phyloP scores from a whole-genome alignment of 257 asterid species.

The Jasminum sambac region DNA sequence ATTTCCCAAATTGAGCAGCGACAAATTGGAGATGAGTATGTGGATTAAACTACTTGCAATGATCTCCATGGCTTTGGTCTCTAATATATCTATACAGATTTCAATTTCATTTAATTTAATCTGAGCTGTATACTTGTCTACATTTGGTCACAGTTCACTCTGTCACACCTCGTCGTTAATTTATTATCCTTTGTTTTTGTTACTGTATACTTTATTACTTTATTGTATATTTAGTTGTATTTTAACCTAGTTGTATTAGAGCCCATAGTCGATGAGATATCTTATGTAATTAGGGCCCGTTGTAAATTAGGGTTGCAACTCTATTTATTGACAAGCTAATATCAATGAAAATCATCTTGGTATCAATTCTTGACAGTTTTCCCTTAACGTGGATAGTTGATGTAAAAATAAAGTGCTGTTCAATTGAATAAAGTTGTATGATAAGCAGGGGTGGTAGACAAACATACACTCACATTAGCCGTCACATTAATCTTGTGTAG shows the following conservation, averaged over 20 bases:
- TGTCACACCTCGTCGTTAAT: background rate
- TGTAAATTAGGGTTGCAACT: no score
- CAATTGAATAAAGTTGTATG: background rate
- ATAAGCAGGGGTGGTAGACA: conserved; percentile 9
- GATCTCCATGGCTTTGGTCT: background rate
- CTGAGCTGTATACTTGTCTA: background rate
- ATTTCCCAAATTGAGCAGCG: conserved; percentile 98
- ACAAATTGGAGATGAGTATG: conserved; percentile 94
- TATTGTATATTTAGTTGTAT: no score
- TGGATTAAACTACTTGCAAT: conserved; percentile 15
- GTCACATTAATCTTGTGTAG: conserved; percentile 10
- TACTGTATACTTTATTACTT: no score
- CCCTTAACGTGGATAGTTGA: background rate
- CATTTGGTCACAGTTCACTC: conserved; percentile 5
- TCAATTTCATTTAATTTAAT: background rate
- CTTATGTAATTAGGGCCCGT: no score
- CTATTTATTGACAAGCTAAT: no score
- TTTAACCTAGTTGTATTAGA: no score
- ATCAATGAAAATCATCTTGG: no score
- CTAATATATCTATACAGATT: background rate
- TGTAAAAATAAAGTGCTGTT: background rate
- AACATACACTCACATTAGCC: conserved; percentile 1
- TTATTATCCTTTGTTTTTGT: background rate
- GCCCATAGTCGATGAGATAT: no score
- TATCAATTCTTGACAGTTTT: no score